Percentiles rank a stretch among this genome's conserved stretches.
Evolutionary conservation across 2,329 filamentous ascomycete genomes (phyloP).

Genomic region (Leptoxyphium fumago): DNA sequence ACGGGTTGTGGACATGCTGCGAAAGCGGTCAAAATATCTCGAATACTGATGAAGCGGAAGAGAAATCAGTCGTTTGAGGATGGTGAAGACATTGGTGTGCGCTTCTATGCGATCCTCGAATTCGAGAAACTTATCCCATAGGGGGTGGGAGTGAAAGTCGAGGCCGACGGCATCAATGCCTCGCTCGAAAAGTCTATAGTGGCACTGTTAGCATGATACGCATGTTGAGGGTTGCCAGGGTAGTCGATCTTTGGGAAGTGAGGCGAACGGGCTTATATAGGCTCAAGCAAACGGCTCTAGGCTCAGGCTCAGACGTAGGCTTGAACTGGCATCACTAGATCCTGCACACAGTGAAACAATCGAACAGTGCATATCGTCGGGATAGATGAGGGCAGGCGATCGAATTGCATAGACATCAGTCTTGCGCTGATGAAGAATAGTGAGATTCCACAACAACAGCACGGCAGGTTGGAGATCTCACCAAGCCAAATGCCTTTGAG

Average conservation of each 20-base stretch:
- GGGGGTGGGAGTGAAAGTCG: conserved; percentile 86
- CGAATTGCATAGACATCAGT: background rate
- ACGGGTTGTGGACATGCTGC: conserved; percentile 55
- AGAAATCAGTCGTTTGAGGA: conserved; percentile 67
- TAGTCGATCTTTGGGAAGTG: background rate
- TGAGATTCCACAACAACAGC: background rate
- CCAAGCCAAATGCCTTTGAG: conserved; percentile 5
- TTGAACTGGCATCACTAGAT: background rate
- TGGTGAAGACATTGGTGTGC: conserved; percentile 69
- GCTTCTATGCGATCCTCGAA: conserved; percentile 85
- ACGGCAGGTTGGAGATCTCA: conserved; percentile 14
- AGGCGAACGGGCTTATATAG: background rate
- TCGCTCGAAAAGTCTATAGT: conserved; percentile 72
- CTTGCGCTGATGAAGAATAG: background rate
- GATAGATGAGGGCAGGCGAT: background rate
- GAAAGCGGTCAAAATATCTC: conserved; percentile 85
- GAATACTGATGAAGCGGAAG: conserved; percentile 95
- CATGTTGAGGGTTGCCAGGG: background rate
- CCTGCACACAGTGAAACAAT: background rate
- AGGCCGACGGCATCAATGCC: conserved; percentile 72
- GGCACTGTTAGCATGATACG: background rate
- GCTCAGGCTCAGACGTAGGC: background rate
- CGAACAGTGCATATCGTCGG: background rate
- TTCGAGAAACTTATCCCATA: conserved; percentile 98
- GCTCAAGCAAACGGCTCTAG: background rate